Evolutionary conservation across 768 basidiomycete genomes (phyloP).

Genomic region (Russula sp.): DNA sequence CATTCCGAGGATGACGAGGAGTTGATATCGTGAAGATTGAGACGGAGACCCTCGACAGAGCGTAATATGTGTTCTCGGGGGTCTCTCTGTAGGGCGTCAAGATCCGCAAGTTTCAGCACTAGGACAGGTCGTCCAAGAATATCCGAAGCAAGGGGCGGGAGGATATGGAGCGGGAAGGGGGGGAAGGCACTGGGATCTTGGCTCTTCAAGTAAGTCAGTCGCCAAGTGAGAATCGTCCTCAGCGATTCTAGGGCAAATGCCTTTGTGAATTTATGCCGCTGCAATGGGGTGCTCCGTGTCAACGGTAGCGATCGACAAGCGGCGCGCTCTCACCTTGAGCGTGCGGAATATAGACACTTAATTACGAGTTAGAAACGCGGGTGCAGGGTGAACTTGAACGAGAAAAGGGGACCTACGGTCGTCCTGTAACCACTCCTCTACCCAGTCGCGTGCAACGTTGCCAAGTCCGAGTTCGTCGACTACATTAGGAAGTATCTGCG

Average conservation of each 20-base stretch:
- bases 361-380: not conserved
- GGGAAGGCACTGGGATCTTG: conserved; percentile 10
- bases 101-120: conserved; percentile 42
- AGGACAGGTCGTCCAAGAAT: conserved; percentile 63
- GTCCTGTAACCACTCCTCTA: conserved; percentile 60
- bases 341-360: conserved; percentile 36
- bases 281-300: conserved; percentile 20
- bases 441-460: conserved; percentile 43
- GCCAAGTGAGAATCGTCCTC: conserved; percentile 52
- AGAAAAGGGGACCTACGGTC: conserved; percentile 42
- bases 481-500: conserved; percentile 55
- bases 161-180: conserved; percentile 29
- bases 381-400: not conserved
- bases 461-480: conserved; percentile 51
- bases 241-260: conserved; percentile 58
- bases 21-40: conserved; percentile 49
- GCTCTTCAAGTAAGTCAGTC: conserved; percentile 31
- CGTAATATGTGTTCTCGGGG: conserved; percentile 38
- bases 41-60: conserved; percentile 47
- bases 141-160: conserved; percentile 50
- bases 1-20: conserved; percentile 28
- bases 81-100: conserved; percentile 40
- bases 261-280: conserved; percentile 64
- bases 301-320: not conserved
- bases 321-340: conserved; percentile 40